Base-by-base conservation (phyloP, 768 basidiomycete species). In the Astraeus odoratus region DNA sequence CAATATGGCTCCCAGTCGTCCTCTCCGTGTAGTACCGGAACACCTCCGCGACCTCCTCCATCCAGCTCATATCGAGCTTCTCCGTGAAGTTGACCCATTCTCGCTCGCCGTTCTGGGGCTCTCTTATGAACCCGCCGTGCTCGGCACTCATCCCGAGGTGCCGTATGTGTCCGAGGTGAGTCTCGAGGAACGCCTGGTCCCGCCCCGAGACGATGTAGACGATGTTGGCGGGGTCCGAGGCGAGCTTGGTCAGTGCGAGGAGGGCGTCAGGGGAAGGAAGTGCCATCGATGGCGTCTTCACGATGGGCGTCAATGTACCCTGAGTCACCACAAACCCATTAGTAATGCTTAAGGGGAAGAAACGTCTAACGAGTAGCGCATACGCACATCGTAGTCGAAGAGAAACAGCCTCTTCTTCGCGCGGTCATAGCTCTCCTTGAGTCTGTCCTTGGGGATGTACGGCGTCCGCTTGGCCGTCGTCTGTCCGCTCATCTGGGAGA, bases 191-290 rank as follows among this genome's bases (percentile, higher is more conserved):
- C 42, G 69, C 86, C 41, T 84, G 83, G 61, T 98, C 95, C 23
- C 95, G 89, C 1, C 95, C 95, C 0, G 93, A 96, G 63, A 99
- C 96, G 65, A 99, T 92, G 70, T 92, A 98, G 43, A 97, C 93
- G 34, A 96, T 53, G 65, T 99, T 99, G 57, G 73, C 73, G 19
- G 94, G 89, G 63, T 97, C 94, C 13, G 70, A 67, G 1, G 84
- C 68, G 27, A 99, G 76, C 47, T 71, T 70, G 43, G 76, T 65
- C 47, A 99, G 82, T 0, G 88, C 87, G 42, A 73, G 69, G 34
- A 94, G 76, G 3, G 94, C 83, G 16, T 74, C 71, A 5, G 74
- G 63, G 1, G 90, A 85, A 0, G 95, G 95, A 2, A 81, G 66
- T 3, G 95, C 95, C 71, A 86, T 85, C 40, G 84, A 80, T 0